Evolutionary conservation across 345 rosid species (phyloP).

Genomic region (Corchorus capsularis): DNA sequence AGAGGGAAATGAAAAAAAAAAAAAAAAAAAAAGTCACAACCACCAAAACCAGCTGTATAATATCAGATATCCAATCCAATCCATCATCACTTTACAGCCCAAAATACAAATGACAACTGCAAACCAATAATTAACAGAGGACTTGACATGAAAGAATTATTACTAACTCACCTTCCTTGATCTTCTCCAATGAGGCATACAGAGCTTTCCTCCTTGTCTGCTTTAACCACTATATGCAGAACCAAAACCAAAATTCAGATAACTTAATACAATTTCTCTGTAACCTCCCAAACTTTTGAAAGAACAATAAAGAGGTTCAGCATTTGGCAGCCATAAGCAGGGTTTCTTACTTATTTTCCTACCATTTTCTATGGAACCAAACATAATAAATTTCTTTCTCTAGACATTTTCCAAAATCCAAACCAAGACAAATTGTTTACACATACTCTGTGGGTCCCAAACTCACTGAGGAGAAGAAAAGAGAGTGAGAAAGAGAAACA

Average conservation of each 20-base stretch:
- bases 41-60: slow-evolving; percentile 3
- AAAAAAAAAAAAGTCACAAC: slow-evolving; percentile 20
- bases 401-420: neutral
- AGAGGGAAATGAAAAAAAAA: slow-evolving; percentile 5
- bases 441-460: neutral
- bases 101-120: neutral
- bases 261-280: neutral
- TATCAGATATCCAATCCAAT: neutral
- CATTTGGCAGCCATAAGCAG: neutral
- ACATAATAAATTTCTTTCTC: slow-evolving; percentile 5
- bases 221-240: slow-evolving; percentile 77
- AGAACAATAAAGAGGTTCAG: too few species aligned
- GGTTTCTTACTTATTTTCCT: neutral
- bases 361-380: slow-evolving; percentile 27
- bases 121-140: neutral
- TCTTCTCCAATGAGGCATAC: slow-evolving; percentile 83
- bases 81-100: slow-evolving; percentile 11
- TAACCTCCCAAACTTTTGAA: too few species aligned
- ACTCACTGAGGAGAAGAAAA: neutral
- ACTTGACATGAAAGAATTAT: slow-evolving; percentile 10
- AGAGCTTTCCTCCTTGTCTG: slow-evolving; percentile 86
- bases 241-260: slow-evolving; percentile 5
- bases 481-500: neutral
- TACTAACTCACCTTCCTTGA: slow-evolving; percentile 68
- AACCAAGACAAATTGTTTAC: neutral